Conservation (phyloP, 2,329 filamentous ascomycete genomes). For the Aureobasidium mangrovei region DNA sequence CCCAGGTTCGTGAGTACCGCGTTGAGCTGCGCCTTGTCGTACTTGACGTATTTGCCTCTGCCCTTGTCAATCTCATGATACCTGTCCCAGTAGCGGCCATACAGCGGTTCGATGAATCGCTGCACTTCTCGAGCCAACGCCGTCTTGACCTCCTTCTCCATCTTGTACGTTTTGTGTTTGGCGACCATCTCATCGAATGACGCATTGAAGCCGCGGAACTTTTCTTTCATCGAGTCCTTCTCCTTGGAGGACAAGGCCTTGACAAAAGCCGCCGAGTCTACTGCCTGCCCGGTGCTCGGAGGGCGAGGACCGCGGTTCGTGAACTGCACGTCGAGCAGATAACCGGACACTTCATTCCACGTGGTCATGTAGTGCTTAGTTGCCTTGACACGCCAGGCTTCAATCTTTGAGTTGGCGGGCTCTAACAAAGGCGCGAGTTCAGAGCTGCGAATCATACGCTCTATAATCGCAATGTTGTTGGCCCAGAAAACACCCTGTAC, state of each 20-base stretch:
- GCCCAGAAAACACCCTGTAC: constrained; percentile 81
- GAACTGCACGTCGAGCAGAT: constrained; percentile 85
- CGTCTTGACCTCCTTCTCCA: constrained; percentile 83
- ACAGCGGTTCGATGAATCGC: constrained; percentile 85
- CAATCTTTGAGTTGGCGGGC: constrained; percentile 53
- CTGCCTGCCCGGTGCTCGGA: constrained; percentile 53
- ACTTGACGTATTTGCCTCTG: constrained; percentile 96
- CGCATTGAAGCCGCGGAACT: constrained; percentile 85
- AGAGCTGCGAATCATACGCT: constrained; percentile 73
- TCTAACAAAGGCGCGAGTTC: constrained; percentile 64
- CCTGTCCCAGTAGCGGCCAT: constrained; percentile 90
- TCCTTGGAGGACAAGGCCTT: constrained; percentile 82
- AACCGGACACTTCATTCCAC: constrained; percentile 78
- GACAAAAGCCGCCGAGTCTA: constrained; percentile 74
- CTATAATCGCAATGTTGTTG: constrained; percentile 76
- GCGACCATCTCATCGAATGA: constrained; percentile 82
- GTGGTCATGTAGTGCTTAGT: constrained; percentile 72
- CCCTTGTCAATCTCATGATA: constrained; percentile 98
- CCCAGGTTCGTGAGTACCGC: constrained; percentile 37
- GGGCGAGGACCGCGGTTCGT: constrained; percentile 69
- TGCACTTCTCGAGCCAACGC: constrained; percentile 78
- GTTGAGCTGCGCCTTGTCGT: constrained; percentile 77
- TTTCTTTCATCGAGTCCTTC: constrained; percentile 91
- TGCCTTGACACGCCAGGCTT: constrained; percentile 81
- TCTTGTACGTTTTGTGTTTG: constrained; percentile 72